Percentiles rank a stretch among this genome's conserved stretches.
These are phyloP conservation scores for Zalaria sp. DNA, from an alignment of 2,329 filamentous ascomycete genomes.

Conservation along the genomic window DNA sequence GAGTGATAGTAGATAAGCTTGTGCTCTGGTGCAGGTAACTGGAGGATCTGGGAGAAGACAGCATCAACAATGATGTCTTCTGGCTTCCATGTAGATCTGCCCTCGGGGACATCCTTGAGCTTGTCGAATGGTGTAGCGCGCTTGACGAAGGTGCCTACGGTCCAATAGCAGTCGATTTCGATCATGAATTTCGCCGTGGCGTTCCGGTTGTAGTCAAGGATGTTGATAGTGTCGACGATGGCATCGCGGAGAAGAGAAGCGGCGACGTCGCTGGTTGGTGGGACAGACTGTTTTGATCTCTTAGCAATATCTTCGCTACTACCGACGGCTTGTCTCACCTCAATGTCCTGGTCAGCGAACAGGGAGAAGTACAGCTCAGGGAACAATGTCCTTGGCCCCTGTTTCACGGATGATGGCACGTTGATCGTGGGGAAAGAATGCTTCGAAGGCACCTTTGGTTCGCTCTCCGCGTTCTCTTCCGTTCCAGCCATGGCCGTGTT, in stretches of 20 bases:
- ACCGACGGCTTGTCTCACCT: constrained; percentile 22
- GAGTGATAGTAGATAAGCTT: constrained; percentile 96
- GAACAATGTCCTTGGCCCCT: constrained; percentile 65
- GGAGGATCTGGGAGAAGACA: constrained; percentile 88
- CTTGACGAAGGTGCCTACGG: constrained; percentile 80
- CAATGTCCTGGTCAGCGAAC: constrained; percentile 72
- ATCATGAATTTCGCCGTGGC: constrained; percentile 78
- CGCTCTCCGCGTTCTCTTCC: constrained; percentile 52
- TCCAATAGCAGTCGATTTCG: constrained; percentile 89
- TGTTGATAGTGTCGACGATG: constrained; percentile 84
- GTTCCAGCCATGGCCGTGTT: constrained; percentile 13
- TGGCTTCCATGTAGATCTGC: constrained; percentile 81
- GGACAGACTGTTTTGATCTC: constrained; percentile 47
- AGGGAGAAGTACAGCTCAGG: constrained; percentile 92
- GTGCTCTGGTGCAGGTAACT: constrained; percentile 74
- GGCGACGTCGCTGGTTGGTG: constrained; percentile 59
- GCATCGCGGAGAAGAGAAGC: constrained; percentile 74
- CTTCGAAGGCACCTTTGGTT: constrained; percentile 35
- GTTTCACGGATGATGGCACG: constrained; percentile 61
- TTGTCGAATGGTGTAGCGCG: constrained; percentile 87
- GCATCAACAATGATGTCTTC: constrained; percentile 97
- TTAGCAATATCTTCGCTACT: neutral
- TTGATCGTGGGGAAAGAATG: constrained; percentile 64
- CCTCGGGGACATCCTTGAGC: constrained; percentile 50
- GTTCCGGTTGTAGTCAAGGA: constrained; percentile 83